Evolutionary conservation across 2,329 filamentous ascomycete genomes (phyloP).

Genomic region (Neonectria magnoliae): DNA sequence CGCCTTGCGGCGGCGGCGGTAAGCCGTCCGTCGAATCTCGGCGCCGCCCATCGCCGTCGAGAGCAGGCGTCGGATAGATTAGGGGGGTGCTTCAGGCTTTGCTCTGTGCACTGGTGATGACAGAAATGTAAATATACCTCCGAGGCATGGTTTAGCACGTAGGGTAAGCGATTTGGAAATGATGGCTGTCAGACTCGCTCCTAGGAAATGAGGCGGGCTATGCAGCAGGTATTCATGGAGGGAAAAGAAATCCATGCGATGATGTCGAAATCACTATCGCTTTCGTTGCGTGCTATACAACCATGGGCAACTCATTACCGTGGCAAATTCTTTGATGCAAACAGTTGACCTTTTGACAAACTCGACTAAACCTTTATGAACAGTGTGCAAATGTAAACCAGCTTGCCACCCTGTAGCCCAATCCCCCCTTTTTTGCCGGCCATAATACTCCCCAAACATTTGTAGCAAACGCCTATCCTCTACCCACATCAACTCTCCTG

Average conservation of each 20-base stretch:
- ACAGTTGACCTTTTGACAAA: conserved; percentile 9
- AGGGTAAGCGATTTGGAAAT: conserved; percentile 1
- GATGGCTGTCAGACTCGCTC: background rate
- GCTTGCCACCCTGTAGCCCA: conserved; percentile 6
- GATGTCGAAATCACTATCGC: background rate
- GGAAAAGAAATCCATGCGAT: conserved; percentile 1
- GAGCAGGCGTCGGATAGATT: background rate
- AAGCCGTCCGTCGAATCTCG: conserved; percentile 1
- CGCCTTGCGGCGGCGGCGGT: background rate
- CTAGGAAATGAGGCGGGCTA: conserved; percentile 20
- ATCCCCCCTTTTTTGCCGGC: background rate
- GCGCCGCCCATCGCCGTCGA: background rate
- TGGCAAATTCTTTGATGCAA: conserved; percentile 1
- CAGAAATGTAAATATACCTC: background rate
- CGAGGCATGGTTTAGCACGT: background rate
- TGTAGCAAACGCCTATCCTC: conserved; percentile 38
- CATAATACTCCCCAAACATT: background rate
- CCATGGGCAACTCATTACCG: background rate
- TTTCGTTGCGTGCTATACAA: conserved; percentile 17
- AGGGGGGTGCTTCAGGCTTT: background rate
- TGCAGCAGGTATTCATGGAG: background rate
- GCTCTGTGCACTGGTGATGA: background rate
- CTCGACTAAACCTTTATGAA: background rate
- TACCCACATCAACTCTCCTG: conserved; percentile 63
- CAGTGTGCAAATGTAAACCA: background rate